Conservation (phyloP, 495 filamentous ascomycete species). For the Acidomyces sp. region DNA sequence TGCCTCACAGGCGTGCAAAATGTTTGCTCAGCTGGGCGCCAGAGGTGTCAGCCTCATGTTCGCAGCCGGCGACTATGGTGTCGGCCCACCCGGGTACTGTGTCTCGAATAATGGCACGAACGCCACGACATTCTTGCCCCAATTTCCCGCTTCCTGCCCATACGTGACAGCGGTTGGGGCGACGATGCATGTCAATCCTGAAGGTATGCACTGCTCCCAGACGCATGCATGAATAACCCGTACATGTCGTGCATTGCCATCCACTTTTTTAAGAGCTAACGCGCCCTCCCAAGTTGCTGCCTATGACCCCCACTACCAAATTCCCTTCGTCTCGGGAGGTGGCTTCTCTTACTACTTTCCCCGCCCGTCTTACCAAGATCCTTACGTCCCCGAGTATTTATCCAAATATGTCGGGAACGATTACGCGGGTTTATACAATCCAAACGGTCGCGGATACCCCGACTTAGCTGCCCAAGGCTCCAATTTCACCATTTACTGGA, state of each 20-base stretch:
- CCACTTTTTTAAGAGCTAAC: no score
- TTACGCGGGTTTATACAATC: slow-evolving; percentile 43
- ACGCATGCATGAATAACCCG: no score
- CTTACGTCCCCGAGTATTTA: slow-evolving; percentile 45
- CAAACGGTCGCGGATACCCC: slow-evolving; percentile 52
- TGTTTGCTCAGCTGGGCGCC: slow-evolving; percentile 55
- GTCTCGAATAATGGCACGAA: slow-evolving; percentile 56
- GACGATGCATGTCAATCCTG: slow-evolving; percentile 43
- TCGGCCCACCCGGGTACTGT: slow-evolving; percentile 51
- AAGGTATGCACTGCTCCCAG: slow-evolving; percentile 38
- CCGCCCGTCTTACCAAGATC: slow-evolving; percentile 47
- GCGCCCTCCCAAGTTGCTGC: no score
- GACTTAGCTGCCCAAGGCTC: slow-evolving; percentile 53
- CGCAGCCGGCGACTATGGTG: slow-evolving; percentile 50
- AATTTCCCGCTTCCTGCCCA: slow-evolving; percentile 59
- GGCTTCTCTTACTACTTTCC: slow-evolving; percentile 57
- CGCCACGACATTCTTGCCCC: slow-evolving; percentile 49
- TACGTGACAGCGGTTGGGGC: slow-evolving; percentile 61
- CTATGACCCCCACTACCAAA: background rate
- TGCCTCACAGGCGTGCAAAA: slow-evolving; percentile 52
- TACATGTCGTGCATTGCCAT: no score
- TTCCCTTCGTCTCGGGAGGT: slow-evolving; percentile 32
- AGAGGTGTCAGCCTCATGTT: slow-evolving; percentile 63
- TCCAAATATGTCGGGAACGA: slow-evolving; percentile 30
- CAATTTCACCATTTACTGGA: slow-evolving; percentile 40